A percentile compares a stretch with the other conserved stretches of the same genome.
Conservation (phyloP, 75 land plant genomes). For the Ceratopteris richardii region DNA sequence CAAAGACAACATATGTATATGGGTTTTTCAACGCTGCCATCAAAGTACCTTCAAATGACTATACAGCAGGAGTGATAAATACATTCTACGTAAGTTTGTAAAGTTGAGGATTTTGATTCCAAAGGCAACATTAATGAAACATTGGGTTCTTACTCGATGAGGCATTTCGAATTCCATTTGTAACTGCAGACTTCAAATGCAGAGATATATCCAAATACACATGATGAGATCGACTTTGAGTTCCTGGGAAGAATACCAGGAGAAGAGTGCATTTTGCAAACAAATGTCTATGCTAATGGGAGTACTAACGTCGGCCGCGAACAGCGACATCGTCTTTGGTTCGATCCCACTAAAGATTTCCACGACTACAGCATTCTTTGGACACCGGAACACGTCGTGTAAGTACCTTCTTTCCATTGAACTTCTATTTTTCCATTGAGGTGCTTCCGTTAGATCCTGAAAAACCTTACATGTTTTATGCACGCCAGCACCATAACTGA, state of each 20-base stretch:
- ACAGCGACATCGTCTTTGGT: constrained; percentile 56
- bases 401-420: constrained; percentile 13
- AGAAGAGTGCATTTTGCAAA: constrained; percentile 49
- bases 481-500: background rate
- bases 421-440: too few species aligned
- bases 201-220: constrained; percentile 14
- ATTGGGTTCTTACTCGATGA: too few species aligned
- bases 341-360: constrained; percentile 45
- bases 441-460: too few species aligned
- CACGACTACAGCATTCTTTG: constrained; percentile 64
- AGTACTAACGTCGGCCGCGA: constrained; percentile 43
- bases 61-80: constrained; percentile 75
- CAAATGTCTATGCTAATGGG: constrained; percentile 58
- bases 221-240: constrained; percentile 81
- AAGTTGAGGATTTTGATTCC: too few species aligned
- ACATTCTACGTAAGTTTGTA: constrained; percentile 55
- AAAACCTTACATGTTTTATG: too few species aligned
- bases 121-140: too few species aligned
- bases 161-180: too few species aligned
- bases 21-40: constrained; percentile 62
- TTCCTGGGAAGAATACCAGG: constrained; percentile 32
- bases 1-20: constrained; percentile 29
- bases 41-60: constrained; percentile 54
- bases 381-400: constrained; percentile 60
- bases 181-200: constrained; percentile 8